These are phyloP conservation scores for Rhododendron griersonianum DNA, from an alignment of 148 eudicot genomes.

Conservation along the genomic window DNA sequence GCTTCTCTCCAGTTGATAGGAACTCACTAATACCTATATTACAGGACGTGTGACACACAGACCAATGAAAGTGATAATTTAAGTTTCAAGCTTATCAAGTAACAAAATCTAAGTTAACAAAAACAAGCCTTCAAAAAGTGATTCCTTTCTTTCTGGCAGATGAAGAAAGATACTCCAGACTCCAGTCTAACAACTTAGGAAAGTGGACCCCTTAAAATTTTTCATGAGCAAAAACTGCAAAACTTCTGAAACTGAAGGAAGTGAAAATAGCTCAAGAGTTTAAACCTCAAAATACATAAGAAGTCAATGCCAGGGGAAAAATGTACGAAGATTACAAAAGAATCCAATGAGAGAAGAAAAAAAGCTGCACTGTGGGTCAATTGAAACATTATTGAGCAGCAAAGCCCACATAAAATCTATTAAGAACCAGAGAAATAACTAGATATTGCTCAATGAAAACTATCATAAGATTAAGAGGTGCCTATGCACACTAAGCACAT, in stretches of 20 bases:
- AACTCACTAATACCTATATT: neutral
- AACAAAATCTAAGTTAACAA: neutral
- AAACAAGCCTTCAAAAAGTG: neutral
- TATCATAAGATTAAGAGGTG: neutral
- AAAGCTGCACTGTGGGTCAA: neutral
- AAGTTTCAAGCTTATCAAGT: no score
- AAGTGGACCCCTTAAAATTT: neutral
- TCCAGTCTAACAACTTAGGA: neutral
- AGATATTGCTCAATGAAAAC: neutral
- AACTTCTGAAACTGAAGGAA: neutral
- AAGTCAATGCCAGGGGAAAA: neutral
- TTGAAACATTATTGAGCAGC: neutral
- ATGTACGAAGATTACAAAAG: neutral
- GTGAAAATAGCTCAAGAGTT: neutral
- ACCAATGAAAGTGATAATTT: no score
- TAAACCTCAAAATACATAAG: neutral
- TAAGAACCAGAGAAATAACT: neutral
- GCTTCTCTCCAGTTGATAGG: neutral
- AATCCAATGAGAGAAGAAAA: neutral
- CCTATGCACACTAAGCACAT: neutral
- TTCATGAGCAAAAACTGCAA: neutral
- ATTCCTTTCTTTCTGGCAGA: neutral
- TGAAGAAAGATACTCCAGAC: neutral
- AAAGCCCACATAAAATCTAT: neutral
- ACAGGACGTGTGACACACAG: neutral